A percentile compares a stretch with the other conserved stretches of the same genome.
Evolutionary conservation across 495 filamentous ascomycete genomes (phyloP).

Genomic region (Podospora tetraspora): DNA sequence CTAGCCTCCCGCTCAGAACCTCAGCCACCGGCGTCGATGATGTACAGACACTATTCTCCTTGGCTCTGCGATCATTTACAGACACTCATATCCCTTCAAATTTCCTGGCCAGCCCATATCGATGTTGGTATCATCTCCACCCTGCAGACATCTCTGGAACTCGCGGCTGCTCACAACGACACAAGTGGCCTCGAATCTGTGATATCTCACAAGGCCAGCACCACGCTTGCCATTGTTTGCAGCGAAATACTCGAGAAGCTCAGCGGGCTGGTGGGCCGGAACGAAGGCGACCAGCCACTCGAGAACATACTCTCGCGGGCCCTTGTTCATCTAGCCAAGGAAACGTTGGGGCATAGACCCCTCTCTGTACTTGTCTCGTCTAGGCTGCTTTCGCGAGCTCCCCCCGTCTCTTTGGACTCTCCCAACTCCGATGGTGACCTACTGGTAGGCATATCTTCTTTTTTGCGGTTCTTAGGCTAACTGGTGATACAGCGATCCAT

Average conservation of each 20-base stretch:
- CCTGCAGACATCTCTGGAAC: slow-evolving; percentile 25
- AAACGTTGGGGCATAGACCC: slow-evolving; percentile 25
- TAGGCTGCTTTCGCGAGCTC: slow-evolving; percentile 27
- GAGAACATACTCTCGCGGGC: slow-evolving; percentile 24
- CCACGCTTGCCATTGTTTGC: slow-evolving; percentile 29
- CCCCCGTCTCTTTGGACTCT: slow-evolving; percentile 24
- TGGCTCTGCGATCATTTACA: slow-evolving; percentile 37
- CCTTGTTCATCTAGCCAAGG: slow-evolving; percentile 31
- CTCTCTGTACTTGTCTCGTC: slow-evolving; percentile 32
- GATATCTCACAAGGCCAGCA: slow-evolving; percentile 31
- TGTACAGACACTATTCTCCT: slow-evolving; percentile 23
- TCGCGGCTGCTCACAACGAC: slow-evolving; percentile 17
- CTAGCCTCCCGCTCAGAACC: background rate
- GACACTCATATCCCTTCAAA: slow-evolving; percentile 24
- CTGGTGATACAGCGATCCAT: slow-evolving; percentile 26
- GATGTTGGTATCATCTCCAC: slow-evolving; percentile 21
- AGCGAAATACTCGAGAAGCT: slow-evolving; percentile 23
- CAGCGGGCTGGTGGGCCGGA: slow-evolving; percentile 16
- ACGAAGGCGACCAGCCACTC: slow-evolving; percentile 13
- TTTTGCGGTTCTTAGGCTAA: slow-evolving; percentile 18
- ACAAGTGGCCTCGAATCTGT: slow-evolving; percentile 17
- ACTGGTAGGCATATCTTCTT: slow-evolving; percentile 26
- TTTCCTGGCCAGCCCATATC: slow-evolving; percentile 23
- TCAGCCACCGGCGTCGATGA: slow-evolving; percentile 9
- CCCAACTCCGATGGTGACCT: slow-evolving; percentile 26